Percentiles rank a stretch among this genome's conserved stretches.
Conservation (phyloP, 805 yeast genomes). For the Ogataea trehalophila region DNA sequence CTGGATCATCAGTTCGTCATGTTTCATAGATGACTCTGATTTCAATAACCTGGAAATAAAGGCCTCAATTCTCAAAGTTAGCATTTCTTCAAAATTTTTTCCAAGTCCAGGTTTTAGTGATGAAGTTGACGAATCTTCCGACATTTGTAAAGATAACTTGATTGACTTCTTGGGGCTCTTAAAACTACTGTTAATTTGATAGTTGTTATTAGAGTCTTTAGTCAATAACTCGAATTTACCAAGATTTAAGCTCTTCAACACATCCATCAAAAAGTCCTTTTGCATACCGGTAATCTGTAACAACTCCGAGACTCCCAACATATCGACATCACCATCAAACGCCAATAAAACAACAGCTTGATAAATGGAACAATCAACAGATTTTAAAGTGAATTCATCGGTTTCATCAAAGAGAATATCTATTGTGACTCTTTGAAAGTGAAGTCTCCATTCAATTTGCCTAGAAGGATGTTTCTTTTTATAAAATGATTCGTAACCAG, state of each 20-base stretch:
- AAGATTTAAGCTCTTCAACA: conserved; percentile 27
- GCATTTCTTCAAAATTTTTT: conserved; percentile 7
- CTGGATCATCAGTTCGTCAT: conserved; percentile 29
- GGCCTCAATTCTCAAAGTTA: conserved; percentile 9
- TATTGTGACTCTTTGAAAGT: conserved; percentile 37
- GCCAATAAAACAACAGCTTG: conserved; percentile 39
- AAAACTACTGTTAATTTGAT: conserved; percentile 8
- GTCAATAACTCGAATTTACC: conserved; percentile 31
- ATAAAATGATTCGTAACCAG: conserved; percentile 10
- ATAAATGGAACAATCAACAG: conserved; percentile 34
- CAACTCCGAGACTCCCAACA: conserved; percentile 22
- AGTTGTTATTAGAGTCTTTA: conserved; percentile 4
- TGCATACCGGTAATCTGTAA: conserved; percentile 30
- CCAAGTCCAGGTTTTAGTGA: not conserved
- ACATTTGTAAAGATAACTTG: conserved; percentile 5
- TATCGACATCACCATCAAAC: conserved; percentile 26
- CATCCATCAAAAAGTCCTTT: conserved; percentile 25
- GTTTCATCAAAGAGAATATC: conserved; percentile 30
- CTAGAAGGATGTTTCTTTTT: conserved; percentile 4
- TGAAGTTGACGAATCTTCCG: conserved; percentile 4
- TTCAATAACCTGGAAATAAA: conserved; percentile 30
- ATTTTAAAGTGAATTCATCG: conserved; percentile 6
- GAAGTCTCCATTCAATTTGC: conserved; percentile 38
- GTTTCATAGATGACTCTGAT: conserved; percentile 18
- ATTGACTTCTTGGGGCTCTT: conserved; percentile 5